Evolutionary conservation across 495 filamentous ascomycete species (phyloP).

Genomic region (Xylaria acuta): DNA sequence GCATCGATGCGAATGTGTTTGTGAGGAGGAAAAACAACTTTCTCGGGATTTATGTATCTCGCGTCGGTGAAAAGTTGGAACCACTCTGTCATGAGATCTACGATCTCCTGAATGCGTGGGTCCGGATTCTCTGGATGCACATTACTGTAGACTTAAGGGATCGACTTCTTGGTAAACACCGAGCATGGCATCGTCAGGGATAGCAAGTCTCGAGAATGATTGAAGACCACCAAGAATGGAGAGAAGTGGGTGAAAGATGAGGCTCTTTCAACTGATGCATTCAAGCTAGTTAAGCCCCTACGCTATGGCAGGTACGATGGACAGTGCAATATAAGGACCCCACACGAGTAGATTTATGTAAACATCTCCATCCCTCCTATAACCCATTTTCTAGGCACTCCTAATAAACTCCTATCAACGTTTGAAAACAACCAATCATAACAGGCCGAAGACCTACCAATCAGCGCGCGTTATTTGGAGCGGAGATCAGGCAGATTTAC

Average conservation of each 20-base stretch:
- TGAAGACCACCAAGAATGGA: neutral
- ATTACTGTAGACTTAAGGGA: neutral
- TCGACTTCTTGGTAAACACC: neutral
- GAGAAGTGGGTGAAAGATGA: neutral
- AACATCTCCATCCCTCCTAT: too few species aligned
- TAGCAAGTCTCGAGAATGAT: neutral
- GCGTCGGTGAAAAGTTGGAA: slow-evolving; percentile 7
- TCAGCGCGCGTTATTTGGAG: neutral
- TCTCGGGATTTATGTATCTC: slow-evolving; percentile 12
- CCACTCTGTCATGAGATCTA: slow-evolving; percentile 4
- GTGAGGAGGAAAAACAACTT: slow-evolving; percentile 1
- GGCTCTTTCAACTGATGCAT: neutral
- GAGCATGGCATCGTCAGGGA: neutral
- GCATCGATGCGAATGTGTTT: slow-evolving; percentile 12
- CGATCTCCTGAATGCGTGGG: slow-evolving; percentile 9
- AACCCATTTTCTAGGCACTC: too few species aligned
- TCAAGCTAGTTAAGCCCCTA: neutral
- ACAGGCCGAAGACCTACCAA: neutral
- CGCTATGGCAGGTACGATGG: too few species aligned
- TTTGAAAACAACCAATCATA: too few species aligned
- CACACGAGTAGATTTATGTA: too few species aligned
- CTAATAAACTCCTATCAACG: too few species aligned
- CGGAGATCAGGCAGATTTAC: neutral
- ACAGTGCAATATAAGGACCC: too few species aligned
- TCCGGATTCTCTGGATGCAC: slow-evolving; percentile 19